These are phyloP conservation scores for Berkeleyomyces rouxiae DNA, from an alignment of 2,329 filamentous ascomycete genomes.

Conservation along the genomic window DNA sequence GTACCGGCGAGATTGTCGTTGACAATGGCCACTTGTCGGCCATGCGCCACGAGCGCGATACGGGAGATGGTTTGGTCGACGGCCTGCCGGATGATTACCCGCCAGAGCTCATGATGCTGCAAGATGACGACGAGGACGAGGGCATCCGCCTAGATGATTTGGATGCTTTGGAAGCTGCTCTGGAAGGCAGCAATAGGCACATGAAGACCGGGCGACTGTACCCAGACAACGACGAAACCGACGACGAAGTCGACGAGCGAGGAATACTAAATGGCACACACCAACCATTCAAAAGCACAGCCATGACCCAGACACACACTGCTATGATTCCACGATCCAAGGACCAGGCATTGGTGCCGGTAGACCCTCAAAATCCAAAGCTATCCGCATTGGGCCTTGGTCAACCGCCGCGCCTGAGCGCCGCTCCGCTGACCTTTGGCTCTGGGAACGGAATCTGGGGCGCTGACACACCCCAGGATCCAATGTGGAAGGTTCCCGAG, in stretches of 20 bases:
- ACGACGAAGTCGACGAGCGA: neutral
- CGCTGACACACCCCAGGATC: constrained; percentile 5
- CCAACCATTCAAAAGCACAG: neutral
- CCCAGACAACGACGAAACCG: neutral
- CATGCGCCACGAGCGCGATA: constrained; percentile 40
- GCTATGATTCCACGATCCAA: neutral
- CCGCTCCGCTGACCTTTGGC: neutral
- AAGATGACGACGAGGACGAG: constrained; percentile 23
- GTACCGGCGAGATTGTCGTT: constrained; percentile 67
- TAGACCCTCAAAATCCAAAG: neutral
- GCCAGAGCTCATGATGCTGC: constrained; percentile 15
- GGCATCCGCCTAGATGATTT: constrained; percentile 21
- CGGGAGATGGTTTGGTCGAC: constrained; percentile 22
- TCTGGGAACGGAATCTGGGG: constrained; percentile 2
- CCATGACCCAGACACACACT: neutral
- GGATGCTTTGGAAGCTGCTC: constrained; percentile 2
- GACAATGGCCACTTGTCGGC: constrained; percentile 68
- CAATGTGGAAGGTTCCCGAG: constrained; percentile 14
- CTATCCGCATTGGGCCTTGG: neutral
- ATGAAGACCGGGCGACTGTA: neutral
- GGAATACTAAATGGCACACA: neutral
- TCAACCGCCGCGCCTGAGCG: neutral
- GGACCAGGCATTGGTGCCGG: neutral
- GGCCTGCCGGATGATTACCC: constrained; percentile 13
- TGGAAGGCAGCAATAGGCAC: neutral